Evolutionary conservation across 1,284 basidiomycete genomes (phyloP).

Genomic region (Moniliella sp.): DNA sequence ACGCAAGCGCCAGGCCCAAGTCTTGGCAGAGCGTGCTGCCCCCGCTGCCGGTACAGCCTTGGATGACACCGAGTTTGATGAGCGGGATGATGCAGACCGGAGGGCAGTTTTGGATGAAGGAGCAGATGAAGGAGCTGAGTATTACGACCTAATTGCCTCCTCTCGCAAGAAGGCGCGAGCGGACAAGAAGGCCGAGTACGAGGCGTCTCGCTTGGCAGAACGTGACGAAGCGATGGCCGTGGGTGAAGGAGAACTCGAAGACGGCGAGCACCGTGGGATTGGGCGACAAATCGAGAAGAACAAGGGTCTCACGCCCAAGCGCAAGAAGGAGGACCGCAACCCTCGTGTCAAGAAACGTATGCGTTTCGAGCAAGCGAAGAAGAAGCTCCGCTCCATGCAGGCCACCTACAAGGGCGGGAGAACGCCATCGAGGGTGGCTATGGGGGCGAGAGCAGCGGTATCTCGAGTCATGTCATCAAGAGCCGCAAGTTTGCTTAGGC

Average conservation of each 20-base stretch:
- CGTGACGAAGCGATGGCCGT: constrained; percentile 3
- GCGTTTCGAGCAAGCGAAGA: constrained; percentile 30
- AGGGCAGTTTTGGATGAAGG: constrained; percentile 20
- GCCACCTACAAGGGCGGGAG: constrained; percentile 32
- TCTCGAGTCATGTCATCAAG: constrained; percentile 25
- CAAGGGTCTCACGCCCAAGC: constrained; percentile 22
- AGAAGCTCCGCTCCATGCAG: constrained; percentile 22
- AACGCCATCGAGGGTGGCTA: constrained; percentile 25
- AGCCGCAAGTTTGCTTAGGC: constrained; percentile 23
- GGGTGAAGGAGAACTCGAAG: constrained; percentile 15
- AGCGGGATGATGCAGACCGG: constrained; percentile 20
- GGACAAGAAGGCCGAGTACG: constrained; percentile 23
- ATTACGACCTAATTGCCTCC: constrained; percentile 25
- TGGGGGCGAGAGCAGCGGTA: constrained; percentile 27
- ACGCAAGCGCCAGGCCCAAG: constrained; percentile 6
- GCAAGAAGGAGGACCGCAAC: constrained; percentile 26
- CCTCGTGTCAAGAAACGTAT: constrained; percentile 31
- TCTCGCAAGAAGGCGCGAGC: constrained; percentile 11
- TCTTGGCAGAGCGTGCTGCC: no score
- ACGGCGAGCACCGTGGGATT: constrained; percentile 25
- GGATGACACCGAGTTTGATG: constrained; percentile 20
- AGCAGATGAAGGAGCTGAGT: constrained; percentile 17
- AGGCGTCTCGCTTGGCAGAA: constrained; percentile 14
- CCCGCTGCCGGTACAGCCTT: constrained; percentile 1
- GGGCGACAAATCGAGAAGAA: constrained; percentile 31